Evolutionary conservation across 176 grass and related monocot species (phyloP).

Genomic region (Carex scoparia): DNA sequence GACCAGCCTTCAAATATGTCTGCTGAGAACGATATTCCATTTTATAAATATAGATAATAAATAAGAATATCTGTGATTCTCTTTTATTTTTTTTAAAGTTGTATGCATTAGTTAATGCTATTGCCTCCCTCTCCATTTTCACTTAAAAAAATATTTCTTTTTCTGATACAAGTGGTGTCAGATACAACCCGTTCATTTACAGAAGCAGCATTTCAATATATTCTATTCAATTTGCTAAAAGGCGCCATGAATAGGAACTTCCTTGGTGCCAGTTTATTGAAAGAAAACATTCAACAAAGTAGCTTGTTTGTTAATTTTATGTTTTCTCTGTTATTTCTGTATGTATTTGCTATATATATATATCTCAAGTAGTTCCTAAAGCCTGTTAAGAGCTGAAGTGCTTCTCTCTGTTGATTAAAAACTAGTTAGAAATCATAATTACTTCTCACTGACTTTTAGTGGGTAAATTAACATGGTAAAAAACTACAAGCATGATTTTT

Average conservation of each 20-base stretch:
- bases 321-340: background rate
- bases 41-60: background rate
- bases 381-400: background rate
- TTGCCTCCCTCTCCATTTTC: background rate
- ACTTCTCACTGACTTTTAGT: background rate
- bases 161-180: background rate
- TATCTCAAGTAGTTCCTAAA: background rate
- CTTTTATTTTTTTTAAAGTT: background rate
- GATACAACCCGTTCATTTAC: background rate
- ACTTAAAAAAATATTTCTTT: background rate
- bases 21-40: background rate
- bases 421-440: background rate
- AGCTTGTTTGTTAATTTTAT: background rate
- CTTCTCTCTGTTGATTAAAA: background rate
- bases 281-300: conserved; percentile 1
- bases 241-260: background rate
- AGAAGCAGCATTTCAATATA: background rate
- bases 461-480: background rate
- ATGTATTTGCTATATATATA: background rate
- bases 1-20: background rate
- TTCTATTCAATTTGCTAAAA: conserved; percentile 2
- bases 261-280: conserved; percentile 1
- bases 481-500: background rate
- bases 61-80: background rate
- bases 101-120: background rate